A percentile compares a stretch with the other conserved stretches of the same genome.
Conservation (phyloP, 192 early-diverging fungal genomes). For the Gamsiella multidivaricata region DNA sequence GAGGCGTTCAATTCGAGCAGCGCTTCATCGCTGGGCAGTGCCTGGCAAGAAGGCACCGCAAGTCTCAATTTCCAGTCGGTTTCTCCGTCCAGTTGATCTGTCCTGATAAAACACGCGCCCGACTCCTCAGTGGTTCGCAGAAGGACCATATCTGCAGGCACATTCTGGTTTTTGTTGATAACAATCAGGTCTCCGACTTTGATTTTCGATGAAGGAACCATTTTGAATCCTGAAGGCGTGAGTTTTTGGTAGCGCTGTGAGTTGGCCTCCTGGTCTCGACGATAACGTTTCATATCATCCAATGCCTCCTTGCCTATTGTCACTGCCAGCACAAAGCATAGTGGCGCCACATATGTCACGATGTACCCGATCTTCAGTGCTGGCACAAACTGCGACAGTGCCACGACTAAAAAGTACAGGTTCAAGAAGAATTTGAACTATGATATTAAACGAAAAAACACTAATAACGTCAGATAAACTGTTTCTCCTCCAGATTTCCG, state of each 20-base stretch:
- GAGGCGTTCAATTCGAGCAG: conserved; percentile 73
- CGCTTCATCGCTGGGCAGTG: conserved; percentile 66
- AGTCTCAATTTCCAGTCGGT: conserved; percentile 97
- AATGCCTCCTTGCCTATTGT: conserved; percentile 93
- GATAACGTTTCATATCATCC: conserved; percentile 87
- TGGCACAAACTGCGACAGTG: conserved; percentile 92
- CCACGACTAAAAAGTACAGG: conserved; percentile 93
- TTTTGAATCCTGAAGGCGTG: conserved; percentile 56
- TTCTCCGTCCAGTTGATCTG: conserved; percentile 97
- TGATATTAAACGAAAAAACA: not conserved
- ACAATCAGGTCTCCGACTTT: conserved; percentile 89
- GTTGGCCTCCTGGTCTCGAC: conserved; percentile 91
- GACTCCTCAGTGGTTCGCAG: conserved; percentile 83
- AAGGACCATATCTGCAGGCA: conserved; percentile 93
- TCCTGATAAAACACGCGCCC: conserved; percentile 95
- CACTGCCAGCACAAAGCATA: conserved; percentile 89
- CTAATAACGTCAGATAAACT: not conserved
- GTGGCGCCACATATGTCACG: conserved; percentile 92
- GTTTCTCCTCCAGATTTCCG: not conserved
- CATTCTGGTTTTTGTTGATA: conserved; percentile 87
- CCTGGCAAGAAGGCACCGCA: conserved; percentile 86
- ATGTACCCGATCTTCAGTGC: conserved; percentile 88
- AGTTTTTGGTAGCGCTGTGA: conserved; percentile 82
- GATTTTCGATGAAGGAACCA: conserved; percentile 83
- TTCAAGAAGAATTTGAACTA: conserved; percentile 98